Percentiles rank a stretch among this genome's conserved stretches.
phyloP scores from a whole-genome alignment of 306 rosid species.

The Canavalia ensiformis region DNA sequence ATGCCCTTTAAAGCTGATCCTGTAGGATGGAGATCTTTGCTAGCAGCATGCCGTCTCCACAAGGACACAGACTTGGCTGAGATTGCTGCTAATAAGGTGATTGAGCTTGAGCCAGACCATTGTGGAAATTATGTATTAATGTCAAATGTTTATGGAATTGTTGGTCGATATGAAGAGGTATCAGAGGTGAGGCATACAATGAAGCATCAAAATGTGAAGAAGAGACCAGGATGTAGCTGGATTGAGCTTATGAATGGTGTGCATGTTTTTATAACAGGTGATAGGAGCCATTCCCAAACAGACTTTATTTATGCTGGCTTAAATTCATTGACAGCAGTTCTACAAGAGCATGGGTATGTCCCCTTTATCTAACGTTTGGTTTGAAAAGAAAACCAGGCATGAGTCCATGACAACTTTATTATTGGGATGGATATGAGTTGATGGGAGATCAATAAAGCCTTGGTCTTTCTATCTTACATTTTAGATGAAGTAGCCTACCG shows the following conservation, averaged over 20 bases:
- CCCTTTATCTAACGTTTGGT: constrained; percentile 50
- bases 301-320: constrained; percentile 65
- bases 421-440: constrained; percentile 6
- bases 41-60: constrained; percentile 79
- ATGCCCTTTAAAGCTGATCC: constrained; percentile 77
- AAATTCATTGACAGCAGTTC: constrained; percentile 71
- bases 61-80: constrained; percentile 72
- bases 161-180: constrained; percentile 77
- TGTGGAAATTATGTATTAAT: constrained; percentile 84
- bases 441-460: neutral
- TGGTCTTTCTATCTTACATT: neutral
- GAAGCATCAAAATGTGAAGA: constrained; percentile 80
- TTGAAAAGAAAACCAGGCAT: constrained; percentile 29
- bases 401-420: constrained; percentile 21
- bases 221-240: constrained; percentile 90
- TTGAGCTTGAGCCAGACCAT: constrained; percentile 76
- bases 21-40: constrained; percentile 82
- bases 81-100: constrained; percentile 64
- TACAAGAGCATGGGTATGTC: constrained; percentile 69
- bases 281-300: constrained; percentile 70
- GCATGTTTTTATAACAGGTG: constrained; percentile 75
- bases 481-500: constrained; percentile 1
- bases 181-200: constrained; percentile 71
- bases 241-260: constrained; percentile 83
- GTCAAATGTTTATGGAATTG: constrained; percentile 76